A percentile compares a stretch with the other conserved stretches of the same genome.
phyloP scores from a whole-genome alignment of 441 rosid genomes.

The Populus hybrid region DNA sequence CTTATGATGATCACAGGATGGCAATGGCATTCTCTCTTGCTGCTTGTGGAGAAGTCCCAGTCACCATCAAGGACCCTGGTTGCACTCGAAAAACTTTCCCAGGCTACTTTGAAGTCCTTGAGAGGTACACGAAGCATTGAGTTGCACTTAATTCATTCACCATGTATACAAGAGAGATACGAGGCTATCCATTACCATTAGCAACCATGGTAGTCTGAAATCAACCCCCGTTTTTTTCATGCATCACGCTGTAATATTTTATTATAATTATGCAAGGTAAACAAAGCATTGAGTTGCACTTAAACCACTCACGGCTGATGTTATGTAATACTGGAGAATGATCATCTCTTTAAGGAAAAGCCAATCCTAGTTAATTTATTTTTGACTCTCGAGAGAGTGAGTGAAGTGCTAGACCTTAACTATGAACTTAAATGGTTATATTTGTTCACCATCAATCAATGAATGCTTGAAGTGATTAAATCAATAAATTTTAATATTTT shows the following conservation, averaged over 20 bases:
- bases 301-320: not conserved
- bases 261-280: not conserved
- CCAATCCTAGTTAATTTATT: not conserved
- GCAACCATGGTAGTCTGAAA: constrained; percentile 1
- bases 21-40: constrained; percentile 99
- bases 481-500: not conserved
- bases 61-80: constrained; percentile 88
- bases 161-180: constrained; percentile 4
- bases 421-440: not conserved
- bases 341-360: not conserved
- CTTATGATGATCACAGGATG: constrained; percentile 97
- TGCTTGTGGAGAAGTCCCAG: constrained; percentile 91
- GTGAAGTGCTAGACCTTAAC: not conserved
- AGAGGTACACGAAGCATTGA: constrained; percentile 63
- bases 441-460: not conserved
- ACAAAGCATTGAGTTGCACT: too few species aligned
- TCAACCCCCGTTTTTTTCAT: not conserved
- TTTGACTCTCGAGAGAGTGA: not conserved
- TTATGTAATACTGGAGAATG: constrained; percentile 3
- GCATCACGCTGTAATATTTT: constrained; percentile 10
- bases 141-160: not conserved
- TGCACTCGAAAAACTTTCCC: constrained; percentile 98
- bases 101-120: constrained; percentile 84
- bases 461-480: not conserved
- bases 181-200: not conserved